A percentile compares a stretch with the other conserved stretches of the same genome.
Conservation (phyloP, 192 early-diverging fungal genomes). For the Geranomyces variabilis region DNA sequence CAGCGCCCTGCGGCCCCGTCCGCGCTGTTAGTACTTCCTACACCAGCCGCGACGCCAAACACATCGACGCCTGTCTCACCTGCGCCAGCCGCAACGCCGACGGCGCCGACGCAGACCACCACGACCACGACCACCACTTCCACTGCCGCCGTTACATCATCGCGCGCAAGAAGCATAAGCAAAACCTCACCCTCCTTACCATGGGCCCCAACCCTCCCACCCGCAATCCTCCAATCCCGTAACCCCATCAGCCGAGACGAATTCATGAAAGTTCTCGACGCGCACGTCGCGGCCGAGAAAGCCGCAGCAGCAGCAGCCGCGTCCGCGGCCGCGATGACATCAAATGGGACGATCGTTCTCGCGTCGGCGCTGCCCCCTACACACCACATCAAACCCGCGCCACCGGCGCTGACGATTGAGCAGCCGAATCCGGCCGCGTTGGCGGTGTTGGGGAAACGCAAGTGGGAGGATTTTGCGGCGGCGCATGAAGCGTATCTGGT, state of each 20-base stretch:
- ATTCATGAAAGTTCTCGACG: slow-evolving; percentile 30
- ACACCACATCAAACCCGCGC: neutral
- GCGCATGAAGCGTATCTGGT: too few species aligned
- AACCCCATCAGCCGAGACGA: slow-evolving; percentile 19
- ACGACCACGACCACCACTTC: too few species aligned
- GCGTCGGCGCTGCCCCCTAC: neutral
- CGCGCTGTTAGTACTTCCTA: neutral
- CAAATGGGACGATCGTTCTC: neutral
- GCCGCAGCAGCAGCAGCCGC: neutral
- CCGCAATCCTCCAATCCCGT: slow-evolving; percentile 9
- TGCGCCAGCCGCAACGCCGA: neutral
- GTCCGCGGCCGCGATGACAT: neutral
- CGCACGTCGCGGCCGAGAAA: slow-evolving; percentile 13
- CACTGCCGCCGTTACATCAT: too few species aligned
- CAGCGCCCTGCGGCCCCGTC: too few species aligned
- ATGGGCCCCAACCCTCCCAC: slow-evolving; percentile 23
- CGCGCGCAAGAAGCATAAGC: neutral
- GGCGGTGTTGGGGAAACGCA: slow-evolving; percentile 1
- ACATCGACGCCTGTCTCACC: neutral
- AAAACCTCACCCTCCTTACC: slow-evolving; percentile 4
- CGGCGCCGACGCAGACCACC: too few species aligned
- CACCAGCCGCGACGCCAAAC: slow-evolving; percentile 3
- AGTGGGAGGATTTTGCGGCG: neutral
- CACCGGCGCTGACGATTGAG: neutral
- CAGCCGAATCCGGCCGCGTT: neutral